Conservation (phyloP, 495 filamentous ascomycete genomes). For the Neurospora sublineolata region DNA sequence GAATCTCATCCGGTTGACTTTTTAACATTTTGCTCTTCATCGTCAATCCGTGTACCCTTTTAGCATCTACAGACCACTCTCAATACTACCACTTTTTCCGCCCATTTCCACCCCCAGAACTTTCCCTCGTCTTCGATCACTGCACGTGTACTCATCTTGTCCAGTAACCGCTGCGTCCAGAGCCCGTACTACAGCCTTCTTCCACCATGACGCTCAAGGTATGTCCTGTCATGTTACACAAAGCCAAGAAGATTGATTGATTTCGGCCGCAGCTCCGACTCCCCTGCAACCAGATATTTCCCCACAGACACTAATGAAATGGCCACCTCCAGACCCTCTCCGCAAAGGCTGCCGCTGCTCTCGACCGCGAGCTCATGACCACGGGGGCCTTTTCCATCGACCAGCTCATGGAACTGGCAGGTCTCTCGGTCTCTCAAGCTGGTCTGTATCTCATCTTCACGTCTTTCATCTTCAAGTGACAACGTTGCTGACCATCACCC, state of each 20-base stretch:
- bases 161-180: not conserved
- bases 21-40: not conserved
- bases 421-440: slow-evolving; percentile 85
- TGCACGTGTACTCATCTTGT: not conserved
- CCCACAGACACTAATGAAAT: slow-evolving; percentile 10
- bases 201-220: slow-evolving; percentile 38
- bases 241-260: not conserved
- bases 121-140: not conserved
- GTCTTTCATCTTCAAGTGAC: not conserved
- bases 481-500: slow-evolving; percentile 1
- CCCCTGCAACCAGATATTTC: not conserved
- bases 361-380: slow-evolving; percentile 92
- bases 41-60: not conserved
- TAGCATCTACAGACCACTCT: not conserved
- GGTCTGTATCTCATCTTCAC: slow-evolving; percentile 34
- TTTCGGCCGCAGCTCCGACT: not conserved
- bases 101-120: not conserved
- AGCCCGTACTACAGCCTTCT: not conserved
- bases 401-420: slow-evolving; percentile 95
- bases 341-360: slow-evolving; percentile 72
- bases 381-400: slow-evolving; percentile 86
- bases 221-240: slow-evolving; percentile 3
- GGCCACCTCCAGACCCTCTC: slow-evolving; percentile 54
- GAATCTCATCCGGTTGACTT: not conserved
- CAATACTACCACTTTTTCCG: not conserved